These are phyloP conservation scores for Thraustochytrium sp. DNA, from an alignment of 352 stramenopile genomes.

Conservation along the genomic window DNA sequence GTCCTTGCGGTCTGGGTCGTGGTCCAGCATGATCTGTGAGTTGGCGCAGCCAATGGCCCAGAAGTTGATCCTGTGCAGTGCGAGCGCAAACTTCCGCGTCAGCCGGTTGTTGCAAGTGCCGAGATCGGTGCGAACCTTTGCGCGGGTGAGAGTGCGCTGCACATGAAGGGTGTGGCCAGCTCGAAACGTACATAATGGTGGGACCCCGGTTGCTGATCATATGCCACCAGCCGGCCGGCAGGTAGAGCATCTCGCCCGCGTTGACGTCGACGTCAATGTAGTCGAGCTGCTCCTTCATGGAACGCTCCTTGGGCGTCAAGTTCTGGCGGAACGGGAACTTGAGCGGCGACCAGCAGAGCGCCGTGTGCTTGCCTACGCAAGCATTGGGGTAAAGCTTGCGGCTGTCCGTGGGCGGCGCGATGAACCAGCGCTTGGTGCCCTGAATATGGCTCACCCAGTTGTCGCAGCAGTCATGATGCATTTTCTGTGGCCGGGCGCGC, in stretches of 20 bases:
- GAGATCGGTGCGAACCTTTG: too few relatives aligned
- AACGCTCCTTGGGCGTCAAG: background rate
- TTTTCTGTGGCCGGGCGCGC: background rate
- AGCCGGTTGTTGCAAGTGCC: background rate
- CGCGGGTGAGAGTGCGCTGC: too few relatives aligned
- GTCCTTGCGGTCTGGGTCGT: conserved; percentile 1
- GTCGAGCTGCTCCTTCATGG: background rate
- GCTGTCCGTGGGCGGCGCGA: conserved; percentile 32
- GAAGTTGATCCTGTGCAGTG: conserved; percentile 33
- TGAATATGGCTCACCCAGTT: conserved; percentile 26
- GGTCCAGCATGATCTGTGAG: background rate
- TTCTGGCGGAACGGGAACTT: conserved; percentile 28
- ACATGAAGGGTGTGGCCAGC: background rate
- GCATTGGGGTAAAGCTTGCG: conserved; percentile 7
- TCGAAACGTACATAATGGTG: conserved; percentile 39
- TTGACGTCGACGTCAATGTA: conserved; percentile 39
- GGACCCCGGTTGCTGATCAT: conserved; percentile 31
- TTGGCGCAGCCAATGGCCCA: conserved; percentile 31
- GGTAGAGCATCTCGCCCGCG: conserved; percentile 40
- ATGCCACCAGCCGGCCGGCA: conserved; percentile 42
- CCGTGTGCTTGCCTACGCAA: conserved; percentile 18
- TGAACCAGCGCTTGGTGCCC: conserved; percentile 42
- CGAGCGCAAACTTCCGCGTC: background rate
- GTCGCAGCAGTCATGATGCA: conserved; percentile 45
- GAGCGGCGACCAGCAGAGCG: conserved; percentile 32